These are phyloP conservation scores for Phytophthora hybrid DNA, from an alignment of 352 stramenopile genomes.

Conservation along the genomic window DNA sequence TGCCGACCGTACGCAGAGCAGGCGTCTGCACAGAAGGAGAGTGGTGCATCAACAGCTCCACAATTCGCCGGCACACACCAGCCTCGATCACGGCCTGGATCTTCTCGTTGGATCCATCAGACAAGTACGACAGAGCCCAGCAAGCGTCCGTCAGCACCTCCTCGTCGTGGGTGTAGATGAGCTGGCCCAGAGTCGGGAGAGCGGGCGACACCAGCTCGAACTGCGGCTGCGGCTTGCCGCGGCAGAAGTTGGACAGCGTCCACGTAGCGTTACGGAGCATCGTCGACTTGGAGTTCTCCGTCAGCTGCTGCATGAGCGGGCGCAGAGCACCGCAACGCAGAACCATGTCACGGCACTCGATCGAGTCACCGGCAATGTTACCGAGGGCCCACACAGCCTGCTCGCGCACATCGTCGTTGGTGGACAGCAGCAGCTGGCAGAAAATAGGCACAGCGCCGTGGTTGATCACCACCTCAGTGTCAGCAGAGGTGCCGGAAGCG, in stretches of 20 bases:
- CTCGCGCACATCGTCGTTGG: conserved; percentile 98
- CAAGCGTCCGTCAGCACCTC: conserved; percentile 99
- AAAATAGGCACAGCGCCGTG: conserved; percentile 98
- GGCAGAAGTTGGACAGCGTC: conserved; percentile 99
- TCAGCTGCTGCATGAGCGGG: conserved; percentile 95
- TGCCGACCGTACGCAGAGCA: conserved; percentile 93
- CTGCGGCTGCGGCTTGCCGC: conserved; percentile 82
- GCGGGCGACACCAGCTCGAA: conserved; percentile 91
- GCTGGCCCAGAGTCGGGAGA: conserved; percentile 95
- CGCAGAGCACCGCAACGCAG: conserved; percentile 93
- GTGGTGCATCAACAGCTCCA: conserved; percentile 94
- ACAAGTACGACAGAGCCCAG: conserved; percentile 99
- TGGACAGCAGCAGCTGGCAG: conserved; percentile 94
- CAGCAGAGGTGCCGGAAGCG: conserved; percentile 96
- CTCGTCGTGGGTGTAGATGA: conserved; percentile 98
- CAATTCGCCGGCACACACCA: conserved; percentile 95
- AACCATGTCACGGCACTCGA: conserved; percentile 97
- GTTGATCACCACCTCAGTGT: conserved; percentile 98
- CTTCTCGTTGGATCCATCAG: conserved; percentile 98
- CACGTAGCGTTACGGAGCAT: conserved; percentile 99
- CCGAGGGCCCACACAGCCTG: conserved; percentile 98
- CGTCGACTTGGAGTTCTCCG: conserved; percentile 95
- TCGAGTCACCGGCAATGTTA: conserved; percentile 99
- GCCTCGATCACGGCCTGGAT: conserved; percentile 99
- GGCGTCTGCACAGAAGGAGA: conserved; percentile 87